Evolutionary conservation across 495 filamentous ascomycete species (phyloP), one percentile per base, ranked within the genome.

Genomic region (Daldinia grandis): DNA sequence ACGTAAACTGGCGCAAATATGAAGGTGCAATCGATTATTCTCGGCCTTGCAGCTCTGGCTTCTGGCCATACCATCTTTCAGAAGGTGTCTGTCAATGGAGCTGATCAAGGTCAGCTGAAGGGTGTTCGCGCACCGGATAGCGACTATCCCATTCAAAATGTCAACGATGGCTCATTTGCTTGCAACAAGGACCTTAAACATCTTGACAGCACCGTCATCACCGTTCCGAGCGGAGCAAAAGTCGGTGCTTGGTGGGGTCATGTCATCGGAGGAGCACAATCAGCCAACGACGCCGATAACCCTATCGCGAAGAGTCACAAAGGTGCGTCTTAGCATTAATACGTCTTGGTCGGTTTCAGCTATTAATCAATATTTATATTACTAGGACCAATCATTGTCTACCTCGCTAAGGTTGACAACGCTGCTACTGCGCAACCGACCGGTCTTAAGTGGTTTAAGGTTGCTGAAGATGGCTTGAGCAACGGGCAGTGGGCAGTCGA

Each of bases 161-260:
- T 81, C 61, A 78, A 77, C 63, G 68, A 78, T 63, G 70, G 75
- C 27, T 71, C 76, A 57, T 75, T 83, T 33, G 76, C 79, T 28
- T 83, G 81, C 70, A 81, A 81, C 70, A 74, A 71, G 54, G 72
- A 76, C 56, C 51, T 78, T 37, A 76, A 77, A 44, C 71, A 73
- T 51, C 59, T 76, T 28, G 76, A 83, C 19, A 77, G 68, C 74
- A 82, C 74, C 38, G 76, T 86, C 69, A 81, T 86, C 69, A 74
- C 78, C 56, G 71, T 86, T 17, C 80, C 82, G 14, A 83, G 81
- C 15, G 81, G 81, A 35, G 77, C 83, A 55, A 76, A 79, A 59
- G 75, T 84, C 35, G 79, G 84, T 53, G 81, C 84, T 0, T 82
- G 80, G 80, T 87, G 84, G 81, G 78, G 80, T 15, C 83, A 86